phyloP scores from a whole-genome alignment of 305 asterid species.

The Fraxinus velutina region DNA sequence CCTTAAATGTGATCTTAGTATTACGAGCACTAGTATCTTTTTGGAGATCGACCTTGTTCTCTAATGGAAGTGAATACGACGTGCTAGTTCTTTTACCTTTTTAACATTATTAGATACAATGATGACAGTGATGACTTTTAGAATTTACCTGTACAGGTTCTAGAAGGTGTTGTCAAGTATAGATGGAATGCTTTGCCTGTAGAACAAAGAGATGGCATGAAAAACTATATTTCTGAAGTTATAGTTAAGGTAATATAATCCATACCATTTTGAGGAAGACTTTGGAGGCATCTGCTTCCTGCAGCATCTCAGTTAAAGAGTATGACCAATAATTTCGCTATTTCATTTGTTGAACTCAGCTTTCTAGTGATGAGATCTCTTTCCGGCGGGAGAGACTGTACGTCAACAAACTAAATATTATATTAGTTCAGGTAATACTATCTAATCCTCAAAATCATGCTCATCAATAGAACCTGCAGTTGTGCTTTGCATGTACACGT shows the following conservation, averaged over 20 bases:
- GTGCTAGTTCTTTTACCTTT: neutral
- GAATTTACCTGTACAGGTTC: slow-evolving; percentile 53
- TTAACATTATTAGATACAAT: slow-evolving; percentile 10
- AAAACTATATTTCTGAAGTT: slow-evolving; percentile 94
- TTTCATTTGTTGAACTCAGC: slow-evolving; percentile 38
- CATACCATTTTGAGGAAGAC: neutral
- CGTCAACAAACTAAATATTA: slow-evolving; percentile 81
- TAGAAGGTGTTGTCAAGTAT: slow-evolving; percentile 95
- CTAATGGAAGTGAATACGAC: neutral
- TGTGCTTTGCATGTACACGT: neutral
- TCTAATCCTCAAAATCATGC: slow-evolving; percentile 12
- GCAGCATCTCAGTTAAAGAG: neutral
- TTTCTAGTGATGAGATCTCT: slow-evolving; percentile 87
- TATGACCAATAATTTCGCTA: slow-evolving; percentile 18
- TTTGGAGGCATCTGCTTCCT: neutral
- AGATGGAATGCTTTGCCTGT: slow-evolving; percentile 98
- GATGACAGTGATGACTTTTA: slow-evolving; percentile 10
- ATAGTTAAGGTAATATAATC: slow-evolving; percentile 70
- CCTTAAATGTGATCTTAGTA: neutral
- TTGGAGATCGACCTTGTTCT: neutral
- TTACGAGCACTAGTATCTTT: neutral
- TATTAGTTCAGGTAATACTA: slow-evolving; percentile 80
- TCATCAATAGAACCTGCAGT: neutral
- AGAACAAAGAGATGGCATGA: slow-evolving; percentile 98
- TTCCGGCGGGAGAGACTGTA: slow-evolving; percentile 87